Base-by-base conservation (phyloP, 805 yeast genomes). In the Hanseniaspora valbyensis region DNA sequence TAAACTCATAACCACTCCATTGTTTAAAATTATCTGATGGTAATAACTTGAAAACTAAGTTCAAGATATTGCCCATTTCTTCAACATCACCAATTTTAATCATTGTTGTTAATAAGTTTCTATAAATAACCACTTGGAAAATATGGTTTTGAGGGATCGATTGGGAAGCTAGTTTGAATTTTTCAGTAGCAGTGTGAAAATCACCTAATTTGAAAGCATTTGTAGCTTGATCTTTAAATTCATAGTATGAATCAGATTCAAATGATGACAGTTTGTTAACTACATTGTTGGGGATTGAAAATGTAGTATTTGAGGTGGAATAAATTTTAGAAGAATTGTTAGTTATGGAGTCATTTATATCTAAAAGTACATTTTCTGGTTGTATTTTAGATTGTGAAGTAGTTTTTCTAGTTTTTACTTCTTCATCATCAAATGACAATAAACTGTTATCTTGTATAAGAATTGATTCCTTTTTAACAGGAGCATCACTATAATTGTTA, bases 131-230 rank as follows among this genome's bases (percentile, higher is more conserved):
- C 2, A 89, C 73, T 16, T 81, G 71, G 34, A 80, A 69, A 28
- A 80, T 73, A 62, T 90, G 95, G 9, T 68, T 67, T 1, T 60
- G 56, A 0, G 95, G 94, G 2, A 88, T 67, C 2, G 77, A 62
- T 26, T 69, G 66, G n/a, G 77, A 63, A 1, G 82, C 72, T 37
- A 73, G 68, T 29, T 76, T 70, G 61, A 84, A 92, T 49, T 72
- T 70, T 26, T 67, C 72, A 13, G 77, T 68, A 0, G 98, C 89
- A 4, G 68, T 60, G 3, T 78, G 63, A 61, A 82, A 92, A 62
- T 92, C 90, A 18, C 99, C 99, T n/a, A 77, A 73, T 51, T 77
- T 76, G 68, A 80, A 92, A 1, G 78, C 72, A 16, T 71, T 72
- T 6, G 77, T 67, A 5, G 88, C 98, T 24, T 71, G 71, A 7